Base-by-base conservation (phyloP, 257 asterid species). In the Ballota nigra region DNA sequence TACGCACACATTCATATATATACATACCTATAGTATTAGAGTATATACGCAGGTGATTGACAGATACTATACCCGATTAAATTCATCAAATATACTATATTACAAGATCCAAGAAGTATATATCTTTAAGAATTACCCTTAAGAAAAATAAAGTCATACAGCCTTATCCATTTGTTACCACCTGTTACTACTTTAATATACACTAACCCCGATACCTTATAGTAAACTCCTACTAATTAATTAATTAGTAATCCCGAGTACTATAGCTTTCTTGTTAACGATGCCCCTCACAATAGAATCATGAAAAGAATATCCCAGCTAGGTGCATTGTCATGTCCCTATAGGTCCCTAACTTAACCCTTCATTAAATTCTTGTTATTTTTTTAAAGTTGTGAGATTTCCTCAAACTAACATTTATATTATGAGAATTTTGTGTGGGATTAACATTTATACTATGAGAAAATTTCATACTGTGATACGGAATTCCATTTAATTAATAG, bases 121-220 rank as follows among this genome's bases (percentile, higher is more conserved):
- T 45, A 43, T 43, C 52, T 16, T 5, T 47, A 47, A 22, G 55
- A 47, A 47, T 47, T 47, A 45, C 20, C 9, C 2, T 16, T 15
- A 16, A n/a, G 5, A 15, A 5, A 43, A 13, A 43, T 12, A 47
- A 47, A n/a, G 55, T n/a, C 3, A 47, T 47, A 47, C 22, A 13
- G 62, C 53, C 77, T 75, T 38, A 79, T 79, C 79, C 83, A 65
- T 59, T 41, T 55, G 68, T 69, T 64, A 66, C 82, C 52, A 36
- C 23, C 65, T 23, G 40, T 68, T 62, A 38, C 59, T 16, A 20
- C 23, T 43, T 28, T 20, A 56, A 47, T 36, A n/a, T 12, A 23
- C 61, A 49, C 70, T 47, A 60, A 53, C 28, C 60, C 29, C 60
- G 15, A 53, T 8, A 74, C 64, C 73, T 49, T 53, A 72, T 29